A percentile compares a stretch with the other conserved stretches of the same genome.
Conservation (phyloP, 345 rosid genomes). For the Aquilaria malaccensis region DNA sequence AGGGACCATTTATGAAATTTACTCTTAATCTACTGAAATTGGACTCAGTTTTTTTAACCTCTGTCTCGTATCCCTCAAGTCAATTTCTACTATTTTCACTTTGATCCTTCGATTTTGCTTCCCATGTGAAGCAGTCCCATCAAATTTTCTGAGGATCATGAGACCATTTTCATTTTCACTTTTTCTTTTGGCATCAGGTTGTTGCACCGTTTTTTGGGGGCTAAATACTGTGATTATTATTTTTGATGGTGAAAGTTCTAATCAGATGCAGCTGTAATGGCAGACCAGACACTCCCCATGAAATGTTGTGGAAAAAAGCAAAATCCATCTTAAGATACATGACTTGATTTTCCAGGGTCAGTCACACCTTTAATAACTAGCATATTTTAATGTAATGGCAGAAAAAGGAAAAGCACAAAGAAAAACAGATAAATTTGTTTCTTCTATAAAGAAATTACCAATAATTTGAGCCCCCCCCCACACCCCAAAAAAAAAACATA, state of each 20-base stretch:
- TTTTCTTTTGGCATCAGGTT: neutral
- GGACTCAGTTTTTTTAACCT: no score
- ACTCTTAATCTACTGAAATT: no score
- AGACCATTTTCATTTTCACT: neutral
- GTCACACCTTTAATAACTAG: slow-evolving; percentile 21
- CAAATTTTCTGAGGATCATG: neutral
- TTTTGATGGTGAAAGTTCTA: slow-evolving; percentile 16
- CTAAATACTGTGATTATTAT: slow-evolving; percentile 8
- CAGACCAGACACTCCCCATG: slow-evolving; percentile 29
- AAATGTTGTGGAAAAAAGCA: slow-evolving; percentile 24
- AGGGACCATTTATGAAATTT: no score
- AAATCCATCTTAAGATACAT: slow-evolving; percentile 12
- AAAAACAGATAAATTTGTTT: slow-evolving; percentile 2
- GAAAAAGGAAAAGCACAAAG: slow-evolving; percentile 16
- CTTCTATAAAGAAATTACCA: neutral
- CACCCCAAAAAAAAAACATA: neutral
- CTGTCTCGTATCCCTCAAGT: no score
- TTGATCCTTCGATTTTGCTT: slow-evolving; percentile 8
- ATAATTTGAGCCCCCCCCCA: neutral
- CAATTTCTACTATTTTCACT: neutral
- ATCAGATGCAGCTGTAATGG: slow-evolving; percentile 28
- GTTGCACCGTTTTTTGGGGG: neutral
- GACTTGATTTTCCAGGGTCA: slow-evolving; percentile 14
- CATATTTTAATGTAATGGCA: slow-evolving; percentile 15
- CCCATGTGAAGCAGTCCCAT: slow-evolving; percentile 20